Conservation (phyloP, 1,139 yeast species). For the Sugiyamaella novakii region DNA sequence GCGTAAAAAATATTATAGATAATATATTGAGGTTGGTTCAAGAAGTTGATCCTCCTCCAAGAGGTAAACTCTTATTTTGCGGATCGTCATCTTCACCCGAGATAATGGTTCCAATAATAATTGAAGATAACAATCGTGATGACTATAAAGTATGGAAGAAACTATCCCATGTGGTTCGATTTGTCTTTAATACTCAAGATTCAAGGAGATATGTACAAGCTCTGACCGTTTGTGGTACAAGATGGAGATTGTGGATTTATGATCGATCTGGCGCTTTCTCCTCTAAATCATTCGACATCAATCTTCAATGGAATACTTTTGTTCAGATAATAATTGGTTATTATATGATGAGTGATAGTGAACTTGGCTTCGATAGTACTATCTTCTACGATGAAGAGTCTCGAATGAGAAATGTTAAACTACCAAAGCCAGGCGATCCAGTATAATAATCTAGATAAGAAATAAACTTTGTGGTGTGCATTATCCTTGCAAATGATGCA, state of each 20-base stretch:
- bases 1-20: conserved; percentile 12
- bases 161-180: conserved; percentile 18
- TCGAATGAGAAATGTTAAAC: conserved; percentile 1
- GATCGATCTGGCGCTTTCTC: conserved; percentile 21
- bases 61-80: conserved; percentile 5
- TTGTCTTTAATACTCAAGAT: conserved; percentile 17
- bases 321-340: conserved; percentile 17
- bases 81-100: conserved; percentile 13
- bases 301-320: conserved; percentile 14
- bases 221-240: conserved; percentile 15
- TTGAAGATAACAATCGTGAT: conserved; percentile 5
- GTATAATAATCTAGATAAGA: neutral
- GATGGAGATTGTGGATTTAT: conserved; percentile 18
- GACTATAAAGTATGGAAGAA: conserved; percentile 15
- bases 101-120: conserved; percentile 18
- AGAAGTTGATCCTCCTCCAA: conserved; percentile 11
- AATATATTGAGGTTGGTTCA: conserved; percentile 11
- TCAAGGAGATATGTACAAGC: conserved; percentile 19
- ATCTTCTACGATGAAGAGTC: conserved; percentile 11
- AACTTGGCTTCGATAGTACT: conserved; percentile 20
- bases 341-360: conserved; percentile 17
- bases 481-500: no score
- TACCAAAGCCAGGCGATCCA: conserved; percentile 5
- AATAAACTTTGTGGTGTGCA: neutral
- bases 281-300: conserved; percentile 17